phyloP scores from a whole-genome alignment of 202 grass and related monocot genomes.

The Panicum hallii region DNA sequence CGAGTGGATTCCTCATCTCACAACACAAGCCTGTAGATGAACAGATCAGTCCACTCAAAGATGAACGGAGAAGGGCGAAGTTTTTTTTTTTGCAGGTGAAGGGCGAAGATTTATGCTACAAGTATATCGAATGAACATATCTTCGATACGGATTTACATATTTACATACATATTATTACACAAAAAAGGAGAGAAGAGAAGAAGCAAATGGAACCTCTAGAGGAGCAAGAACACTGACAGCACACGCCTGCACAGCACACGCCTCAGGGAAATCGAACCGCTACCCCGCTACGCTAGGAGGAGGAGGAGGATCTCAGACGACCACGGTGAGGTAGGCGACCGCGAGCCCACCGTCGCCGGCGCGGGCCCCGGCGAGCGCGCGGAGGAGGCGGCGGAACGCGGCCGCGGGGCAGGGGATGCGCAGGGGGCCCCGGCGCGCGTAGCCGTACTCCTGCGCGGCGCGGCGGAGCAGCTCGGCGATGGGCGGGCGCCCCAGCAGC shows the following conservation, averaged over 20 bases:
- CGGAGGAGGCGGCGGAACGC: constrained; percentile 66
- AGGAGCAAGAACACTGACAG: background rate
- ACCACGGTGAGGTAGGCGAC: constrained; percentile 40
- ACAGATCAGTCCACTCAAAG: background rate
- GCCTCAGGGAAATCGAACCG: background rate
- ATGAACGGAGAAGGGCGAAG: background rate
- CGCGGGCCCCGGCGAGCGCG: constrained; percentile 39
- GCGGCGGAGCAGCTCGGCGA: constrained; percentile 67
- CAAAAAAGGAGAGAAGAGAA: background rate
- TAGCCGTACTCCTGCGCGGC: constrained; percentile 94
- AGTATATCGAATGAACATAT: constrained; percentile 26
- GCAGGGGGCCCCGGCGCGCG: constrained; percentile 67
- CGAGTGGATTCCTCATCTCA: background rate
- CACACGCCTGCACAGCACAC: constrained; percentile 32
- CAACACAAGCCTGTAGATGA: background rate
- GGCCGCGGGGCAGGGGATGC: constrained; percentile 75
- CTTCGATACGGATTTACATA: constrained; percentile 52
- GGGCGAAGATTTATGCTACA: background rate
- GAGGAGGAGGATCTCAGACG: constrained; percentile 36
- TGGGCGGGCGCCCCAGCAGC: constrained; percentile 67
- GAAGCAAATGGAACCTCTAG: constrained; percentile 31
- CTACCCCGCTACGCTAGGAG: constrained; percentile 9
- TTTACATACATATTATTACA: constrained; percentile 55
- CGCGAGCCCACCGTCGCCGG: background rate
- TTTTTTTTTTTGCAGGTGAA: too few species aligned